Evolutionary conservation across 768 basidiomycete genomes (phyloP).

Genomic region (Agaricus bisporus): DNA sequence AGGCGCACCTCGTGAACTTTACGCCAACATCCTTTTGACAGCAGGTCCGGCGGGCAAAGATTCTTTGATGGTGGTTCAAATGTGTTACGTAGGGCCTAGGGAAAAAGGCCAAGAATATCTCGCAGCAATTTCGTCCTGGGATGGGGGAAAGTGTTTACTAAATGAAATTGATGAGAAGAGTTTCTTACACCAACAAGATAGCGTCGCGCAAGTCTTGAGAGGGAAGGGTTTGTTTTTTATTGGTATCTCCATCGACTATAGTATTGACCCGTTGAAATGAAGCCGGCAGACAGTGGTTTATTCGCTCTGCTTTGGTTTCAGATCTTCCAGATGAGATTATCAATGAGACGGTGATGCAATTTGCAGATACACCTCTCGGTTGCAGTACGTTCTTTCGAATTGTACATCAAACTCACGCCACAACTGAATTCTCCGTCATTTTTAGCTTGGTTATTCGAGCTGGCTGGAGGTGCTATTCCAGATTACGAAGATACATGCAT

Average conservation of each 20-base stretch:
- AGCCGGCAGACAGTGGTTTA: constrained; percentile 88
- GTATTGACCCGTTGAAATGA: background rate
- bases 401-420: background rate
- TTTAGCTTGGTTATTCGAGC: constrained; percentile 90
- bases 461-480: constrained; percentile 73
- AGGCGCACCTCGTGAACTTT: constrained; percentile 78
- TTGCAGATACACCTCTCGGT: constrained; percentile 80
- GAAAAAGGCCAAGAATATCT: constrained; percentile 75
- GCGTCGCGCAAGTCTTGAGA: constrained; percentile 83
- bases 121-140: constrained; percentile 80
- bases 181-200: constrained; percentile 87
- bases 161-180: constrained; percentile 91
- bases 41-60: constrained; percentile 82
- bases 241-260: background rate
- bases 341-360: constrained; percentile 75
- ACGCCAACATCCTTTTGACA: constrained; percentile 86
- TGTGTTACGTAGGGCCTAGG: constrained; percentile 80
- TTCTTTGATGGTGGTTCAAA: constrained; percentile 85
- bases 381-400: constrained; percentile 60
- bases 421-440: background rate
- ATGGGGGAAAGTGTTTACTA: constrained; percentile 77
- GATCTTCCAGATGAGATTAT: constrained; percentile 84
- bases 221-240: constrained; percentile 55
- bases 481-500: constrained; percentile 73
- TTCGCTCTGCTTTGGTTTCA: constrained; percentile 79